Conservation (phyloP, 2,329 filamentous ascomycete species). For the Cladosporium sp. region DNA sequence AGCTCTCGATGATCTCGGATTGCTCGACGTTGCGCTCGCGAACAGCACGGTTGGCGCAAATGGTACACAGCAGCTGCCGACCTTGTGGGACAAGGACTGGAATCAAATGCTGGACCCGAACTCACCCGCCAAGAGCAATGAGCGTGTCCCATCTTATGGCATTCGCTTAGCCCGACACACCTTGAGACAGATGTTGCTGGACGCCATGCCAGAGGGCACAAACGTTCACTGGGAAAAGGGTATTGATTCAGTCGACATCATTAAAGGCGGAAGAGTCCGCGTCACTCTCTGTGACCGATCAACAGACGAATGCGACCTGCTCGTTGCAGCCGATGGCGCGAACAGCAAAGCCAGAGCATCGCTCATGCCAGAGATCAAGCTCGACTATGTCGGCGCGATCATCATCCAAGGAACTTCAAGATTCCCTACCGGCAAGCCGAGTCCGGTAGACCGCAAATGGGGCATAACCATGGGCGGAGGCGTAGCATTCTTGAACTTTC, state of each 20-base stretch:
- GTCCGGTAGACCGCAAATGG: slow-evolving; percentile 15
- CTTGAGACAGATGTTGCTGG: slow-evolving; percentile 1
- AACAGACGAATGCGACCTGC: slow-evolving; percentile 15
- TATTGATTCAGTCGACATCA: not conserved
- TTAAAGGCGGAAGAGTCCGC: slow-evolving; percentile 1
- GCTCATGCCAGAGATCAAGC: slow-evolving; percentile 7
- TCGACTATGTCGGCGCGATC: slow-evolving; percentile 14
- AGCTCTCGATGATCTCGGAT: slow-evolving; percentile 13
- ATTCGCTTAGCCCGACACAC: slow-evolving; percentile 1
- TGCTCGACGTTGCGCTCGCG: slow-evolving; percentile 11
- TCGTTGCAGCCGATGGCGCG: slow-evolving; percentile 17
- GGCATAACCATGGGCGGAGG: slow-evolving; percentile 29
- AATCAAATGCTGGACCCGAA: not conserved
- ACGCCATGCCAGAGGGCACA: not conserved
- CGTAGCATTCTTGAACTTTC: slow-evolving; percentile 42
- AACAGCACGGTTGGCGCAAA: slow-evolving; percentile 5
- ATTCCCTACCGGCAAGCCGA: slow-evolving; percentile 13
- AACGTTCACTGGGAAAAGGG: slow-evolving; percentile 5
- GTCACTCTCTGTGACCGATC: slow-evolving; percentile 7
- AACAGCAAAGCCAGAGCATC: slow-evolving; percentile 15
- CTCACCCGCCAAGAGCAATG: not conserved
- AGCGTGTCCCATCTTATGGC: not conserved
- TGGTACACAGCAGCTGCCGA: not conserved
- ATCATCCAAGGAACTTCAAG: slow-evolving; percentile 7
- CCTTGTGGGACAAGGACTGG: slow-evolving; percentile 1